Base-by-base conservation (phyloP, 306 rosid genomes). In the Medicago truncatula region DNA sequence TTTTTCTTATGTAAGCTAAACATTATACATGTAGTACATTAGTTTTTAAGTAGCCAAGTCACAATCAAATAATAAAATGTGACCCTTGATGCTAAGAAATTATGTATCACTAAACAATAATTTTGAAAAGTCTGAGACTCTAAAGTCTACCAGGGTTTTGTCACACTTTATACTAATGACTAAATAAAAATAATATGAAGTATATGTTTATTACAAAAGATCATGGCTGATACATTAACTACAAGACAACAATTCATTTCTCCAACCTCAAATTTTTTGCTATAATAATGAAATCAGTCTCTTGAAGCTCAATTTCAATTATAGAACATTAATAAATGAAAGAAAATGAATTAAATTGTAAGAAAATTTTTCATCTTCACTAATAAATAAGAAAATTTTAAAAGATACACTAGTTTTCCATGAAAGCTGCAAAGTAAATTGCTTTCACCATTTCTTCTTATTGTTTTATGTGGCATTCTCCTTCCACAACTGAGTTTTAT, bases 401-500 rank as follows among this genome's bases (percentile, higher is more conserved):
- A 61, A 21, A 44, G 78, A 60, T 59, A 17, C 10, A 54, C 1
- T 23, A 31, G 54, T 73, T 73, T 71, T 50, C 53, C 63, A 31
- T 41, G 25, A 59, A 60, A 54, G 62, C 69, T 1, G 28, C 69
- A 5, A n/a, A 16, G 72, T 61, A 18, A 53, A 21, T 31, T 44
- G 69, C 81, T 58, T 57, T 64, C 67, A 50, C 62, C 31, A 66
- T 57, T 76, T 72, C 38, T 40, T 39, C 36, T 49, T 65, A 20
- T 57, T 34, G 17, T 54, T 49, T 44, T 4, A 31, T 15, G 80
- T 76, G 78, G 39, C 67, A 69, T 21, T 25, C 74, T n/a, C 57
- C 59, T 53, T 79, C 70, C 11, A 14, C 16, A 46, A 46, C 7
- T 34, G 52, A 46, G 15, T 46, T 46, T 46, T 13, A 77, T 56